A percentile compares a stretch with the other conserved stretches of the same genome.
Evolutionary conservation across 2,329 filamentous ascomycete species (phyloP).

Genomic region (Pochonia chlamydosporia): DNA sequence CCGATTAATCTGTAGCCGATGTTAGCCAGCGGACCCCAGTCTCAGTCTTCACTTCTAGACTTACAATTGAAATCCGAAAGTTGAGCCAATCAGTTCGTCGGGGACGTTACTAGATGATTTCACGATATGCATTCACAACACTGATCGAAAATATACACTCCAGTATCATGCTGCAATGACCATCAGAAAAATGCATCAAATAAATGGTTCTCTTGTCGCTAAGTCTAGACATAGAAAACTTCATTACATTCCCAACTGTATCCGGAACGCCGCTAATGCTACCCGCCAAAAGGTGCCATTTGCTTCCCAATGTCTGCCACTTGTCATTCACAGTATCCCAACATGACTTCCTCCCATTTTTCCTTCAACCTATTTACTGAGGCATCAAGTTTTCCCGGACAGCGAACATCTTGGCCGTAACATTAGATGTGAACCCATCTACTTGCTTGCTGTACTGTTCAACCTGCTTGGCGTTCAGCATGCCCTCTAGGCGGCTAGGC

Average conservation of each 20-base stretch:
- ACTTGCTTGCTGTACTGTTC: slow-evolving; percentile 98
- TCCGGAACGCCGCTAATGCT: slow-evolving; percentile 38
- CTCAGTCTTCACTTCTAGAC: too few relatives aligned
- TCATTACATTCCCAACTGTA: slow-evolving; percentile 31
- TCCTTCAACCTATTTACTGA: slow-evolving; percentile 32
- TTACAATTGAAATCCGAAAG: too few relatives aligned
- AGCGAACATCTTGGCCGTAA: slow-evolving; percentile 97
- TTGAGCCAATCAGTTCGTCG: too few relatives aligned
- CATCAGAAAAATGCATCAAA: slow-evolving; percentile 21
- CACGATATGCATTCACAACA: too few relatives aligned
- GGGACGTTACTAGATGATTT: too few relatives aligned
- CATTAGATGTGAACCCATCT: slow-evolving; percentile 87
- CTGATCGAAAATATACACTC: too few relatives aligned
- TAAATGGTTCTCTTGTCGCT: slow-evolving; percentile 21
- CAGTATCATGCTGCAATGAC: too few relatives aligned
- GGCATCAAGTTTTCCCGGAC: slow-evolving; percentile 67
- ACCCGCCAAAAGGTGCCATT: slow-evolving; percentile 27
- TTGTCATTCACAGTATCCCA: slow-evolving; percentile 9
- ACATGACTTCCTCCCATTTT: neutral
- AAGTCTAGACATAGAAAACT: slow-evolving; percentile 26
- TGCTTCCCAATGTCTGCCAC: slow-evolving; percentile 14
- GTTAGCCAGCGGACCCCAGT: too few relatives aligned
- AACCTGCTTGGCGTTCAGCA: slow-evolving; percentile 92
- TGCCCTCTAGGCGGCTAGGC: slow-evolving; percentile 85
- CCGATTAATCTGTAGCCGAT: too few relatives aligned